Percentiles rank a stretch among this genome's conserved stretches.
phyloP scores from a whole-genome alignment of 1,139 yeast genomes.

The Hyphopichia buzzinii region DNA sequence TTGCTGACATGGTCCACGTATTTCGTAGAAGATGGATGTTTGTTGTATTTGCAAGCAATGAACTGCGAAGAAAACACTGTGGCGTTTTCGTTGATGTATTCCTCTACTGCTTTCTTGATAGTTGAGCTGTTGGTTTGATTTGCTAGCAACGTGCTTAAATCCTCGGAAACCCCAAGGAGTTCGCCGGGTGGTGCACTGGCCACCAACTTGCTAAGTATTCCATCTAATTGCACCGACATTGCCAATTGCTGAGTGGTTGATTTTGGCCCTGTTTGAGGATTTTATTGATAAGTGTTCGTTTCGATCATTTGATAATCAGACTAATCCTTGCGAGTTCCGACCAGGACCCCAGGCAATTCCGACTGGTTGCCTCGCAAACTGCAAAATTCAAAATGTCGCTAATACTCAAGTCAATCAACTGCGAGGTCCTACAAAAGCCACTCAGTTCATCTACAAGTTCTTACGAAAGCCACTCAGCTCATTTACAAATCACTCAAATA shows the following conservation, averaged over 20 bases:
- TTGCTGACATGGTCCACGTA: conserved; percentile 41
- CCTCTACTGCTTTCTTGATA: conserved; percentile 29
- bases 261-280: no score
- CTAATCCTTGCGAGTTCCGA: no score
- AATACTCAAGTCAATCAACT: no score
- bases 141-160: conserved; percentile 22
- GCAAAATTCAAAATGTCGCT: no score
- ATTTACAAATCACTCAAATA: no score
- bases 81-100: conserved; percentile 27
- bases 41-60: conserved; percentile 36
- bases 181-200: conserved; percentile 44
- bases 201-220: conserved; percentile 34
- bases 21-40: conserved; percentile 32
- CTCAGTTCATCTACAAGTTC: no score
- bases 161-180: conserved; percentile 28
- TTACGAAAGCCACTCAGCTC: no score
- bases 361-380: no score
- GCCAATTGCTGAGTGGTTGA: conserved; percentile 3
- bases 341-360: no score
- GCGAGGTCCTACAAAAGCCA: no score
- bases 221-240: conserved; percentile 21
- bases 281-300: no score
- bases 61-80: conserved; percentile 29
- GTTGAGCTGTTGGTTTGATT: conserved; percentile 16
- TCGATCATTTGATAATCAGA: no score